Conservation (phyloP, 306 rosid species). For the Fagus sylvatica region DNA sequence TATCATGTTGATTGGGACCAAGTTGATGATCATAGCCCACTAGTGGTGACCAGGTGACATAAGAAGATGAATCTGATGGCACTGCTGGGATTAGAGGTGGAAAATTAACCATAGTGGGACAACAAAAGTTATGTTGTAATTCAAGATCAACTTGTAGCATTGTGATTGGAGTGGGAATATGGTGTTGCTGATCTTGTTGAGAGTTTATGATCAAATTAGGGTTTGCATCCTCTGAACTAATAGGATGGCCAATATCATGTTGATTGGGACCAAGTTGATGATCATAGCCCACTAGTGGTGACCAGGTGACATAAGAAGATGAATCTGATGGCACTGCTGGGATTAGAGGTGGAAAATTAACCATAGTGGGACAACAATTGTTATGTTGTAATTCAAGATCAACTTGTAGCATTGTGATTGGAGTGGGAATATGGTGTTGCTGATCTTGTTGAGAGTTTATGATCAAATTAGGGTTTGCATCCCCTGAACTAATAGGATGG, state of each 20-base stretch:
- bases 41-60: no score
- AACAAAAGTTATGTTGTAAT: conserved; percentile 30
- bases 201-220: conserved; percentile 43
- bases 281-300: conserved; percentile 33
- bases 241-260: conserved; percentile 44
- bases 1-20: no score
- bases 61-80: no score
- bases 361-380: conserved; percentile 27
- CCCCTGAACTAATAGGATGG: conserved; percentile 34
- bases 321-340: conserved; percentile 32
- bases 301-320: conserved; percentile 38
- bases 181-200: conserved; percentile 41
- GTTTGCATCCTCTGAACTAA: conserved; percentile 44
- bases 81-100: conserved; percentile 40
- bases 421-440: conserved; percentile 49
- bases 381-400: conserved; percentile 39
- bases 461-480: conserved; percentile 51
- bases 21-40: no score
- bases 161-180: conserved; percentile 56
- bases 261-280: conserved; percentile 36
- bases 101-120: conserved; percentile 32
- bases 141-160: conserved; percentile 42
- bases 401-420: conserved; percentile 48
- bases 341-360: conserved; percentile 36
- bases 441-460: conserved; percentile 37